Evolutionary conservation across 2,329 filamentous ascomycete species (phyloP), one percentile per base, ranked within the genome.

Genomic region (Thelonectria olida): DNA sequence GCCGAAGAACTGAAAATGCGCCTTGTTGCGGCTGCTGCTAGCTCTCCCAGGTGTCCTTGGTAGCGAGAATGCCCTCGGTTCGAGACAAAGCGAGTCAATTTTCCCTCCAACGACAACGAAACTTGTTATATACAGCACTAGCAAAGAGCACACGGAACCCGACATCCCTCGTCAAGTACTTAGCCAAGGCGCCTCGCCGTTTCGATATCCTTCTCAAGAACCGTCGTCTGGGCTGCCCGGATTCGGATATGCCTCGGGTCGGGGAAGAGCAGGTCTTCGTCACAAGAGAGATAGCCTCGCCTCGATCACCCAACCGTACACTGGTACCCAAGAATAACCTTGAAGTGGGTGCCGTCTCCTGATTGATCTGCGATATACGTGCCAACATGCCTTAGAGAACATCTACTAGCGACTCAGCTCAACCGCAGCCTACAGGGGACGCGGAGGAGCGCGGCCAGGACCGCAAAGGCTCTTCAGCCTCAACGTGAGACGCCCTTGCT

Each of bases 11-110:
- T 31, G 28, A 66, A 61, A 20, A 69, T 70, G 67, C 54, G 50
- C 60, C 48, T 62, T 50, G 39, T n/a, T n/a, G n/a, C 58, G 50
- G 28, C 41, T 44, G 49, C 48, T 39, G 47, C 39, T 51, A 56
- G 58, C 54, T 59, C 58, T 65, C 59, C 53, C 69, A 66, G 61
- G 67, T 71, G 63, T 64, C 69, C 58, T 67, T 68, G 47, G 69
- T 66, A 47, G 55, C 55, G 59, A 71, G 68, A 65, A 71, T 71
- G 69, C 69, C 69, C 64, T 70, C 69, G 47, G 69, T 70, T 65
- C 66, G 57, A 65, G 69, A 71, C 61, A 71, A 71, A 64, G 69
- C 68, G 59, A 69, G 61, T 49, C 61, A 63, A 52, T 70, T 67
- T 54, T 71, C 68, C 61, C 65, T 59, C 45, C 56, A 52, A 52